Percentiles rank a stretch among this genome's conserved stretches.
Evolutionary conservation across 169 alveolate species (phyloP).

Genomic region (Cystoisospora suis): DNA sequence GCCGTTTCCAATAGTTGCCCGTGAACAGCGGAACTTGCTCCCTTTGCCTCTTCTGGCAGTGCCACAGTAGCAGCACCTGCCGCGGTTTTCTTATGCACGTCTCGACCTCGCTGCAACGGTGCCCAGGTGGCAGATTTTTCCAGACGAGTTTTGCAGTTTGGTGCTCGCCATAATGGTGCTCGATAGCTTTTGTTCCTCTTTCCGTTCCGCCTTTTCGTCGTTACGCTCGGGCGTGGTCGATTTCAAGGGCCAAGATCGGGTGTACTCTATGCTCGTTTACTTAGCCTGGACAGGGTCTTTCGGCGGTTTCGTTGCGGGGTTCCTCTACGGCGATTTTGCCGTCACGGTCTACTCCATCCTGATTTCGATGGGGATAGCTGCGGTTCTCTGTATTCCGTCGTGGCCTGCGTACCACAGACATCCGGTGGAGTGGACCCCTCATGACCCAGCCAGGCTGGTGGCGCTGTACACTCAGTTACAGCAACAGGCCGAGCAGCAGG

Average conservation of each 20-base stretch:
- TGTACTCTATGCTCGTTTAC: constrained; percentile 11
- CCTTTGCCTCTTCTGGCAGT: too few relatives aligned
- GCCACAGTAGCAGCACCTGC: too few relatives aligned
- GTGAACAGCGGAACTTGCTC: too few relatives aligned
- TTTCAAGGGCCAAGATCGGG: constrained; percentile 39
- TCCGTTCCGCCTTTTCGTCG: neutral
- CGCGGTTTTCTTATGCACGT: too few relatives aligned
- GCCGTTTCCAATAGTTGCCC: too few relatives aligned
- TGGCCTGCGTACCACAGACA: constrained; percentile 47
- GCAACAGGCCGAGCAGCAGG: neutral
- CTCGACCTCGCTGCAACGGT: too few relatives aligned
- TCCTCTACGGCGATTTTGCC: neutral
- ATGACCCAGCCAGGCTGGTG: constrained; percentile 52
- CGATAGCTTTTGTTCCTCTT: neutral
- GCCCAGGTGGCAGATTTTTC: too few relatives aligned
- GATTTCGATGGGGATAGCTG: neutral
- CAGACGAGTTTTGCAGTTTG: too few relatives aligned
- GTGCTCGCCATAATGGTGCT: neutral
- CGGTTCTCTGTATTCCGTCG: constrained; percentile 49
- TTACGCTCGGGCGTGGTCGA: constrained; percentile 47
- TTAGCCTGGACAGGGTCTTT: neutral
- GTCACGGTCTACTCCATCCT: neutral
- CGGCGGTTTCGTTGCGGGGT: constrained; percentile 33
- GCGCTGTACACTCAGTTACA: constrained; percentile 35
- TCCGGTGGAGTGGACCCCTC: constrained; percentile 51